Percentiles rank a stretch among this genome's conserved stretches.
Evolutionary conservation across 78 protist species (phyloP).

Genomic region (Bigelowiella natans): DNA sequence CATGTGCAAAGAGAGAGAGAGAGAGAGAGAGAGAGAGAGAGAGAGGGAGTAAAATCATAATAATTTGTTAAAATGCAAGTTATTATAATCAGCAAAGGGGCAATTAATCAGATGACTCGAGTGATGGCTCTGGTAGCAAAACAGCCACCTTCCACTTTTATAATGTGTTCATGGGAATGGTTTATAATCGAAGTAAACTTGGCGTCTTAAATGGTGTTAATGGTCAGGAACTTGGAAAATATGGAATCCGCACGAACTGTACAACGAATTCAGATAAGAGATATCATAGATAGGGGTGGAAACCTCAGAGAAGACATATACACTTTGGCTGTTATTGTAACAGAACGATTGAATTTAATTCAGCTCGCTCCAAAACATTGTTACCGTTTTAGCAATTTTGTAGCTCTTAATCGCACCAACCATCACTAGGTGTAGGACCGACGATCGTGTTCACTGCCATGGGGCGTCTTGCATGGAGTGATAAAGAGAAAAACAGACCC

Average conservation of each 20-base stretch:
- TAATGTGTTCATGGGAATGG: too few relatives aligned
- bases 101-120: not conserved
- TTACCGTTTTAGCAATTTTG: too few relatives aligned
- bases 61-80: not conserved
- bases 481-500: not conserved
- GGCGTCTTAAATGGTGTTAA: too few relatives aligned
- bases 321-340: too few relatives aligned
- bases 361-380: too few relatives aligned
- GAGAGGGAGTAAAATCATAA: not conserved
- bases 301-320: too few relatives aligned
- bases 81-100: not conserved
- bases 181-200: too few relatives aligned
- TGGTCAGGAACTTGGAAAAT: not conserved
- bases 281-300: too few relatives aligned
- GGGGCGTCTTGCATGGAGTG: not conserved
- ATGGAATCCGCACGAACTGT: not conserved
- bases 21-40: not conserved
- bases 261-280: too few relatives aligned
- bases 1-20: not conserved
- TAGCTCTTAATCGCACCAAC: too few relatives aligned
- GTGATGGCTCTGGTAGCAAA: not conserved
- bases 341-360: too few relatives aligned
- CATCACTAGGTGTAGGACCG: not conserved
- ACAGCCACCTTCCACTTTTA: too few relatives aligned
- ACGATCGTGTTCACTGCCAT: not conserved